Evolutionary conservation across 192 early-diverging fungal species (phyloP).

Genomic region (Funneliformis mosseae): DNA sequence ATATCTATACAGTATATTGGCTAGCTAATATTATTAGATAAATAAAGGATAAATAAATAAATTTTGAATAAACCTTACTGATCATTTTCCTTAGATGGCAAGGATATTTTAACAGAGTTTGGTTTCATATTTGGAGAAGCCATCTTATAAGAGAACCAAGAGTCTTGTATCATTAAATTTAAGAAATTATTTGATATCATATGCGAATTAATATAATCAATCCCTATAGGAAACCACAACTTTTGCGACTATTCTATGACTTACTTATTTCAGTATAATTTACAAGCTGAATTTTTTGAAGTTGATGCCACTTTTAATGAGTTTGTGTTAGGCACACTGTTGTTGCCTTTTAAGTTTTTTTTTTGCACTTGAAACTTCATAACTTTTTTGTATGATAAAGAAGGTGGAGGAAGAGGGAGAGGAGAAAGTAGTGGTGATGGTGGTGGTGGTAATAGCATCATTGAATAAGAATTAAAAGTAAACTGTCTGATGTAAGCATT

Average conservation of each 20-base stretch:
- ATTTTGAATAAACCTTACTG: not conserved
- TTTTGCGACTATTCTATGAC: not conserved
- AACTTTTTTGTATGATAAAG: too few species aligned
- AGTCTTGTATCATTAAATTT: not conserved
- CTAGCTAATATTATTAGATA: constrained; percentile 7
- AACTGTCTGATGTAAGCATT: too few species aligned
- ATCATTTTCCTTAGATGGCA: not conserved
- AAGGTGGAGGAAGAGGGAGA: too few species aligned
- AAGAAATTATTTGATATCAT: not conserved
- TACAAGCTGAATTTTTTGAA: constrained; percentile 26
- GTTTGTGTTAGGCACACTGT: too few species aligned
- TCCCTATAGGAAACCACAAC: not conserved
- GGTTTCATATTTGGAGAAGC: not conserved
- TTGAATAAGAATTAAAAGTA: too few species aligned
- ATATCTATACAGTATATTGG: not conserved
- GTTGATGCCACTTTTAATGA: too few species aligned
- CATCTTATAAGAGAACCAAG: not conserved
- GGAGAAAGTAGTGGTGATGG: too few species aligned
- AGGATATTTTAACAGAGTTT: not conserved
- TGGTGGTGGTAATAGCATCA: too few species aligned
- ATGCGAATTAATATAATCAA: not conserved
- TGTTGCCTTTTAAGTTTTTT: too few species aligned
- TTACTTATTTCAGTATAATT: not conserved
- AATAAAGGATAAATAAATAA: not conserved
- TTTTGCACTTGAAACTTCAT: too few species aligned